Evolutionary conservation across 176 grass and related monocot species (phyloP), one percentile per base, ranked within the genome.

Genomic region (Eremochloa ophiuroides): DNA sequence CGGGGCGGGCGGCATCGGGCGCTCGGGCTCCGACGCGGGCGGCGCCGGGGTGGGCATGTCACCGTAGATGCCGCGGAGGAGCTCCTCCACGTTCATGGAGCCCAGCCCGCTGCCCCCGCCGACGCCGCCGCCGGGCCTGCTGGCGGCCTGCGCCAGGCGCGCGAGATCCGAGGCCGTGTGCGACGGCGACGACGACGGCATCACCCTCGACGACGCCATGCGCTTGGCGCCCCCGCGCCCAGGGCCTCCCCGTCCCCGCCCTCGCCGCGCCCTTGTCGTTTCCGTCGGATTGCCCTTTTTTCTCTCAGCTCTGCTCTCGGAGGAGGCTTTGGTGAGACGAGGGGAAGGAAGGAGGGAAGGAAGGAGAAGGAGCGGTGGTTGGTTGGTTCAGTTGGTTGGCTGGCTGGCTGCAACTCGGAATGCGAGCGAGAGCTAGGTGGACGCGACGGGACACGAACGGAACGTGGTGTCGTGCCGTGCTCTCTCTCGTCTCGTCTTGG

Each of bases 81-180:
- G 78, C 81, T 95, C 96, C 62, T 98, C 96, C 84, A 98, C 82
- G 86, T 82, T 98, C 93, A 95, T 91, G 60, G 96, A 95, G 25
- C 96, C 93, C 31, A 98, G 67, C 22, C 76, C 76, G 68, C 75
- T 75, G 44, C 66, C 59, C 31, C 69, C 55, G 40, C 62, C 74
- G 65, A 47, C 60, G 31, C 59, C 74, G 70, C 71, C 63, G 35
- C 62, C 74, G 10, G 78, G n/a, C 60, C 75, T 86, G 35, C 81
- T 84, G 2, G 75, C 73, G 20, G 87, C 73, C 66, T 80, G 63
- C 46, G 86, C 77, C 55, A 88, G 91, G 71, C 88, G 86, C 78
- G 86, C 78, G 51, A 98, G 83, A 86, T 94, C 95, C 76, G 94
- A 89, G 11, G 84, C 85, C 55, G 92, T 81, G 81, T 89, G 90